Base-by-base conservation (phyloP, 495 filamentous ascomycete species). In the Aspergillus cavernicola region DNA sequence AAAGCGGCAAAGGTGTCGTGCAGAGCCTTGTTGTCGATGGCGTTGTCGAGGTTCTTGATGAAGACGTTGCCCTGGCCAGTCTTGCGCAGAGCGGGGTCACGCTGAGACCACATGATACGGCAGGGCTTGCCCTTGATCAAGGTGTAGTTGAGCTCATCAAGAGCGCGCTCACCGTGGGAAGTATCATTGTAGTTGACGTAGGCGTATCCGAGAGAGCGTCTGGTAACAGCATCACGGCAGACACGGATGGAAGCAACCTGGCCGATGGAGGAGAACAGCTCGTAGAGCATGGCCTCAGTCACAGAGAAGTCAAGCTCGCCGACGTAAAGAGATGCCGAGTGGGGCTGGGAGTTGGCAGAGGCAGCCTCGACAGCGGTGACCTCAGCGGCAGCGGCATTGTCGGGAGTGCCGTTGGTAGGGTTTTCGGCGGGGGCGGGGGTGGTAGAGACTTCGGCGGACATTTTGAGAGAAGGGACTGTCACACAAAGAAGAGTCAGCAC, bases 61-160 rank as follows among this genome's bases (percentile, higher is more conserved):
- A 99, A 99, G 62, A 99, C 91, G 68, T 99, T 99, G 68, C 93
- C 93, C 75, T 97, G 92, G 59, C 93, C 93, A 62, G 91, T 99
- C 86, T 99, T 99, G 77, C 93, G 93, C 65, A 97, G 82, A 69
- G 92, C 93, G 59, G 93, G 93, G 75, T 99, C 93, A 74, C 93
- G 93, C 81, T 99, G 93, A 53, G 95, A 97, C 93, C 93, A 99
- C 93, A 99, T 99, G 81, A 99, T 99, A 72, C 93, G 93, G 85
- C 95, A 97, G 29, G 93, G 92, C 69, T 89, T 90, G 63, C 90
- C 90, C 84, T 97, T 97, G 80, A 99, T 97, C 59, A 96, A 78
- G 54, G 95, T 99, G 79, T 99, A 99, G 84, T 99, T 99, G 55
- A 99, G 84, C 75, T 99, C 93, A 76, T 99, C 93, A 43, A 99